Evolutionary conservation across 139 green algal species (phyloP).

Genomic region (Chlorella sp.): DNA sequence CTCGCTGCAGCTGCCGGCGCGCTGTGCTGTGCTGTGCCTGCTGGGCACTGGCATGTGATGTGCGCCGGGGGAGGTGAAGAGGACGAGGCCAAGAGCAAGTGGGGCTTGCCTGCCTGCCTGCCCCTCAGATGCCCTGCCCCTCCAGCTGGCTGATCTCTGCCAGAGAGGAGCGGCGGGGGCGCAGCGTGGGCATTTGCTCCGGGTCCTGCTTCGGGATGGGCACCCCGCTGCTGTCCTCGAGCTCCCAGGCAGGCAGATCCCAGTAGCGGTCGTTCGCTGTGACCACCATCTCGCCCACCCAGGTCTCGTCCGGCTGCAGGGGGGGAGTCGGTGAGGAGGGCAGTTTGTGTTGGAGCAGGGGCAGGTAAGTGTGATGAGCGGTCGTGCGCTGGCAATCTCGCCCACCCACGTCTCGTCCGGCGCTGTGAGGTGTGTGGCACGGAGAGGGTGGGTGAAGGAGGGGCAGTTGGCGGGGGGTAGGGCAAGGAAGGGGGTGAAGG

Average conservation of each 20-base stretch:
- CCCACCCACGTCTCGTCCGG: conserved; percentile 52
- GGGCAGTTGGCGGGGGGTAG: no score
- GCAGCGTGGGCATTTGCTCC: conserved; percentile 2
- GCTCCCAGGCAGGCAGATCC: conserved; percentile 53
- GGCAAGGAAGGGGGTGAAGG: no score
- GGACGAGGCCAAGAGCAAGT: no score
- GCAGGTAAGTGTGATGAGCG: background rate
- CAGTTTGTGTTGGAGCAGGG: no score
- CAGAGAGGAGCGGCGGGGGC: background rate
- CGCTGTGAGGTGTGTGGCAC: no score
- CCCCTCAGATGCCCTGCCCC: background rate
- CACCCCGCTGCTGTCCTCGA: conserved; percentile 9
- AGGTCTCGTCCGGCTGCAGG: conserved; percentile 44
- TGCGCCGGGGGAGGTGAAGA: background rate
- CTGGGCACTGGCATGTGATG: background rate
- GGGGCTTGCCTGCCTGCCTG: no score
- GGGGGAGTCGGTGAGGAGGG: background rate
- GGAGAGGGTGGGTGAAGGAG: no score
- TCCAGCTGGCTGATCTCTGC: background rate
- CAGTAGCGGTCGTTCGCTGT: conserved; percentile 50
- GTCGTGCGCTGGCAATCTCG: conserved; percentile 46
- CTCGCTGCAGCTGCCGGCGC: background rate
- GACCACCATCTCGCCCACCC: conserved; percentile 52
- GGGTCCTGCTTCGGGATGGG: background rate
- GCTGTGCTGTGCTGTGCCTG: background rate